Percentiles rank a stretch among this genome's conserved stretches.
These are phyloP conservation scores for Tylopilus felleus DNA, from an alignment of 768 basidiomycete genomes.

Conservation along the genomic window DNA sequence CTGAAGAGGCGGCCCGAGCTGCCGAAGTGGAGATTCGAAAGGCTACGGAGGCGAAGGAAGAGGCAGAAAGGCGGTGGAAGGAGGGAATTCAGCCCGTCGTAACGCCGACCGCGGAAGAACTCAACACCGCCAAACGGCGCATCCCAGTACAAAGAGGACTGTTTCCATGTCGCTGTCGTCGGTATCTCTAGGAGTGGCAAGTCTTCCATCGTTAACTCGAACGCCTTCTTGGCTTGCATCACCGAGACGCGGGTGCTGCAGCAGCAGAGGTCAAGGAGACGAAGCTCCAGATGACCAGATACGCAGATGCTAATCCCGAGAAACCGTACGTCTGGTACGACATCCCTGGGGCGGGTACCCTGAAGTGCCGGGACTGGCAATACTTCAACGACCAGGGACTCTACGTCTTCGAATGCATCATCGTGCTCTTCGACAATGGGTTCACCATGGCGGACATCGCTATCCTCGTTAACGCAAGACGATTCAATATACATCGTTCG, in stretches of 20 bases:
- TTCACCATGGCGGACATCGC: slow-evolving; percentile 23
- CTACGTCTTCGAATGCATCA: slow-evolving; percentile 24
- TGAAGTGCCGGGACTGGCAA: slow-evolving; percentile 19
- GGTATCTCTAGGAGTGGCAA: slow-evolving; percentile 36
- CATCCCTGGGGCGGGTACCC: slow-evolving; percentile 20
- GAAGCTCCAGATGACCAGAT: slow-evolving; percentile 13
- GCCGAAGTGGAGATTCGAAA: slow-evolving; percentile 16
- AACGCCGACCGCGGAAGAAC: slow-evolving; percentile 9
- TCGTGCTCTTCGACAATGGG: slow-evolving; percentile 21
- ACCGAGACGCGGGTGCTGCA: slow-evolving; percentile 14
- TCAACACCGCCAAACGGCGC: slow-evolving; percentile 14
- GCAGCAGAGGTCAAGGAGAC: slow-evolving; percentile 21
- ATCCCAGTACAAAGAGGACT: slow-evolving; percentile 25
- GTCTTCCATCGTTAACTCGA: slow-evolving; percentile 38
- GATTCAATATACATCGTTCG: slow-evolving; percentile 19
- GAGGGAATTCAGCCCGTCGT: slow-evolving; percentile 25
- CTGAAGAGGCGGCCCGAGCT: slow-evolving; percentile 9
- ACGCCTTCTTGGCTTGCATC: slow-evolving; percentile 32
- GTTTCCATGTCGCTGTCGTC: slow-evolving; percentile 34
- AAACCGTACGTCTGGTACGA: slow-evolving; percentile 24
- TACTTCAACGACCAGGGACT: slow-evolving; percentile 25
- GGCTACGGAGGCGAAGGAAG: slow-evolving; percentile 16
- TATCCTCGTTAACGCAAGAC: slow-evolving; percentile 7
- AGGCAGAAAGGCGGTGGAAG: slow-evolving; percentile 15
- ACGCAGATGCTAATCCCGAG: slow-evolving; percentile 12